phyloP scores from a whole-genome alignment of 306 rosid species.

The Malus orientalis region DNA sequence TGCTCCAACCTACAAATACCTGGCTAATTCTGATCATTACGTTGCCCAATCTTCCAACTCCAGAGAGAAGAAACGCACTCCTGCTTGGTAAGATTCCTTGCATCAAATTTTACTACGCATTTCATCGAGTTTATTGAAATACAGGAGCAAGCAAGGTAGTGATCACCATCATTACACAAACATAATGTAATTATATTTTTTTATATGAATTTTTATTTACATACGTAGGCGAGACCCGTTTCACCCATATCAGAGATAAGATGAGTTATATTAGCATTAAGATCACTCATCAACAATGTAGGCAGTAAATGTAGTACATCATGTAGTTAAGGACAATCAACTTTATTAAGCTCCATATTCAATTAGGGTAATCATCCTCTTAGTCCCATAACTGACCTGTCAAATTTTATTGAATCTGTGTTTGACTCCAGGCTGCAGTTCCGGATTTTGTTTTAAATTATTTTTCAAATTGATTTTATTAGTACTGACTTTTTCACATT shows the following conservation, averaged over 20 bases:
- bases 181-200: neutral
- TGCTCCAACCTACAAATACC: conserved; percentile 91
- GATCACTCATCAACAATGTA: neutral
- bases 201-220: neutral
- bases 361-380: neutral
- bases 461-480: neutral
- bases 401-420: neutral
- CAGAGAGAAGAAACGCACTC: conserved; percentile 66
- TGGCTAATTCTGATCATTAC: conserved; percentile 66
- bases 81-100: conserved; percentile 70
- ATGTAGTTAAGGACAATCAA: neutral
- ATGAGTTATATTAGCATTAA: no score
- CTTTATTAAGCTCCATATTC: neutral
- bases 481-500: neutral
- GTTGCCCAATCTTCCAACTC: conserved; percentile 58
- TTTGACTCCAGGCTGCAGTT: neutral
- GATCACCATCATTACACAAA: neutral
- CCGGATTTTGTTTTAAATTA: neutral
- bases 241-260: neutral
- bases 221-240: neutral
- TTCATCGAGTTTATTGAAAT: neutral
- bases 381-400: neutral
- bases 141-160: neutral
- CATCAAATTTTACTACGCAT: neutral
- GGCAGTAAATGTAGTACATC: neutral